phyloP scores from a whole-genome alignment of 495 filamentous ascomycete genomes.

The Penicillium cosmopolitanum region DNA sequence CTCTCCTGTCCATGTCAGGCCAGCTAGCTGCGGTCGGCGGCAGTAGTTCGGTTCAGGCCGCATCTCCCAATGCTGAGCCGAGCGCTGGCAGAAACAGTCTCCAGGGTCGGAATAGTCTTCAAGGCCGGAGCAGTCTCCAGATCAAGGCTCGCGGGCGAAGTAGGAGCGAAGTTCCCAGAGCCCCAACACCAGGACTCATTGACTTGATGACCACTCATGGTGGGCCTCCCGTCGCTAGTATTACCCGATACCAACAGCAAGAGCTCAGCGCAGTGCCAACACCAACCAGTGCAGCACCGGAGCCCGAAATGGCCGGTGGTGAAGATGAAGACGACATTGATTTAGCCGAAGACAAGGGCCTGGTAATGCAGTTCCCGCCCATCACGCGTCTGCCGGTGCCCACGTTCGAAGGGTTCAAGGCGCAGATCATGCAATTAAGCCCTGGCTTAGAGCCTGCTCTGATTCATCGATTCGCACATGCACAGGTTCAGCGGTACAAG shows the following conservation, averaged over 20 bases:
- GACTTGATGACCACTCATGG: constrained; percentile 53
- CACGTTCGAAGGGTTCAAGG: constrained; percentile 74
- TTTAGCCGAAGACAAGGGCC: constrained; percentile 43
- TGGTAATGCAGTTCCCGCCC: constrained; percentile 53
- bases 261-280: constrained; percentile 10
- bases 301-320: constrained; percentile 30
- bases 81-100: constrained; percentile 35
- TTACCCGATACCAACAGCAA: constrained; percentile 39
- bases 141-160: constrained; percentile 67
- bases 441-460: constrained; percentile 69
- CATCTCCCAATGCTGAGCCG: constrained; percentile 52
- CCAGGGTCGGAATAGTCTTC: constrained; percentile 1
- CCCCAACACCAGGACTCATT: constrained; percentile 43
- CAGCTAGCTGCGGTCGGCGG: constrained; percentile 66
- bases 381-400: constrained; percentile 62
- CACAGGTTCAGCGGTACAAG: constrained; percentile 80
- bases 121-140: constrained; percentile 44
- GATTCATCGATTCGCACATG: constrained; percentile 80
- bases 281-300: constrained; percentile 5
- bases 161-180: constrained; percentile 70
- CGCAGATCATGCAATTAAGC: constrained; percentile 73
- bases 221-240: constrained; percentile 50
- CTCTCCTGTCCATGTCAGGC: constrained; percentile 64
- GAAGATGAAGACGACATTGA: constrained; percentile 55
- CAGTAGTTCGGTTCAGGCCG: constrained; percentile 55